Base-by-base conservation (phyloP, 768 basidiomycete species). In the Suillus discolor region DNA sequence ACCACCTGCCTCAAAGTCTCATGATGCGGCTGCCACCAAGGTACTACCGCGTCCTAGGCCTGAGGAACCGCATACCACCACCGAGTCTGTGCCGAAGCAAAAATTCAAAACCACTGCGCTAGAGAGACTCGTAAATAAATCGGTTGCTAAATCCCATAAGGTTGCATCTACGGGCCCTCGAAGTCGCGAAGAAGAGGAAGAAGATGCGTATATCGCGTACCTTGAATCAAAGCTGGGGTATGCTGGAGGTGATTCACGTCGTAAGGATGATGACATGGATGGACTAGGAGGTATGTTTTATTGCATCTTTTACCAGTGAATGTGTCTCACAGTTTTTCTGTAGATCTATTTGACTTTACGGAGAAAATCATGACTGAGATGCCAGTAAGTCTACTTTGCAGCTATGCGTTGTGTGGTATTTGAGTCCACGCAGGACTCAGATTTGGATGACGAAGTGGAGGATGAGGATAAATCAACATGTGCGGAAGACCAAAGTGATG, bases 191-290 rank as follows among this genome's bases (percentile, higher is more conserved):
- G 85, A 93, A 66, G 77, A 81, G 38, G 84, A 90, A 41, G 96
- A 99, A 70, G 95, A 96, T 71, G 83, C 84, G 0, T 94, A 96
- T 72, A 97, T 98, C 53, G 84, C 88, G 0, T 89, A 91, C 77
- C 79, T 97, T 13, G 96, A 98, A 75, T 80, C 84, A 0, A 90
- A 89, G 74, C 83, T 97, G 20, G 89, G 92, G 4, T 81, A 89
- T 53, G 13, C 70, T 61, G 75, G 42, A 79, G 83, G 65, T 73
- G 79, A 54, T 76, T 80, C 64, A 78, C 82, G 83, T 67, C 83
- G 75, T 20, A 81, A 77, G 31, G 79, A 77, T 0, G 73, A 82
- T 41, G 89, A 88, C 45, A 87, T 86, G 2, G 96, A 98, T 76
- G 96, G 94, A 5, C 79, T 97, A 18, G 93, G 90, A 71, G 96